A percentile compares a stretch with the other conserved stretches of the same genome.
Evolutionary conservation across 2,329 filamentous ascomycete genomes (phyloP).

Genomic region (Exophiala sideris): DNA sequence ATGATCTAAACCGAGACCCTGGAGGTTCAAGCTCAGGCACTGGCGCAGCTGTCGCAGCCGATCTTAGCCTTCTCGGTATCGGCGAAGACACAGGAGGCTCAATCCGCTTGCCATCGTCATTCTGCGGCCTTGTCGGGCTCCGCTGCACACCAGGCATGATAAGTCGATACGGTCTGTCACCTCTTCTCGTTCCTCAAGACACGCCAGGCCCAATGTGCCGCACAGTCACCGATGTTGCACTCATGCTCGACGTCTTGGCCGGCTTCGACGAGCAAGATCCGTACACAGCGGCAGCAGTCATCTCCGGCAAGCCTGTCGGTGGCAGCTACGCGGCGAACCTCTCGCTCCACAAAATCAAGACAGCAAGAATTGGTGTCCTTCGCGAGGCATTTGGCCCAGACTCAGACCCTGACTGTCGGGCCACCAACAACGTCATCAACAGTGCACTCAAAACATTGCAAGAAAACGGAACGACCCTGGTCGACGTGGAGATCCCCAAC

Average conservation of each 20-base stretch:
- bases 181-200: constrained; percentile 15
- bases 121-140: constrained; percentile 43
- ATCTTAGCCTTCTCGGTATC: constrained; percentile 57
- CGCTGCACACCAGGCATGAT: constrained; percentile 51
- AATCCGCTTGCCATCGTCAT: constrained; percentile 44
- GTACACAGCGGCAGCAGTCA: constrained; percentile 9
- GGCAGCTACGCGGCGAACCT: constrained; percentile 11
- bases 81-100: constrained; percentile 53
- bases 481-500: constrained; percentile 12
- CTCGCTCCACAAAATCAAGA: constrained; percentile 5
- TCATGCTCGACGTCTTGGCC: constrained; percentile 13
- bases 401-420: neutral
- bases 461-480: constrained; percentile 7
- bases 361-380: constrained; percentile 12
- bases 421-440: constrained; percentile 11
- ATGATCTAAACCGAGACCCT: constrained; percentile 60
- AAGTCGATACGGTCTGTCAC: constrained; percentile 42
- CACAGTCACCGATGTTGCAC: constrained; percentile 14
- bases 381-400: constrained; percentile 9
- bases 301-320: constrained; percentile 4
- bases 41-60: constrained; percentile 57
- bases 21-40: constrained; percentile 64
- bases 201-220: constrained; percentile 18
- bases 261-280: constrained; percentile 16
- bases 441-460: constrained; percentile 6